These are phyloP conservation scores for Persicaria maculosa DNA, from an alignment of 148 eudicot species.

Conservation along the genomic window DNA sequence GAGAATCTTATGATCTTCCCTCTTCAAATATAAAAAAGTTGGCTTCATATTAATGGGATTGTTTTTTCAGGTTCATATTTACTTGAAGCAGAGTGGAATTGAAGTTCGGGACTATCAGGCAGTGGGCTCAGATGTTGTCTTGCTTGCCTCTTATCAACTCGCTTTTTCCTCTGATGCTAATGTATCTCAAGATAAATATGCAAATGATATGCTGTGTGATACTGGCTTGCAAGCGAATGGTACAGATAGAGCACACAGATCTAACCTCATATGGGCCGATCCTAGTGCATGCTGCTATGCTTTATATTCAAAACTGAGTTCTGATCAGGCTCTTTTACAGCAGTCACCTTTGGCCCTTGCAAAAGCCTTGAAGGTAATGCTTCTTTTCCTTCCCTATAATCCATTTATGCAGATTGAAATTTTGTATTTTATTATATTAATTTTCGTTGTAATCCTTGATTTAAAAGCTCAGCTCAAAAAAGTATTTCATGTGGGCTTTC, in stretches of 20 bases:
- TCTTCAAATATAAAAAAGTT: neutral
- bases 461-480: neutral
- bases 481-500: neutral
- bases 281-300: slow-evolving; percentile 86
- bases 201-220: slow-evolving; percentile 13
- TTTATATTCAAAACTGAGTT: slow-evolving; percentile 63
- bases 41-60: neutral
- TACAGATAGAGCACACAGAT: slow-evolving; percentile 25
- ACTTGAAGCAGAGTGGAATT: slow-evolving; percentile 71
- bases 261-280: slow-evolving; percentile 69
- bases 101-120: slow-evolving; percentile 64
- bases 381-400: neutral
- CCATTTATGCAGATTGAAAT: neutral
- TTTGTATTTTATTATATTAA: neutral
- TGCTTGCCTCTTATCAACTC: slow-evolving; percentile 73
- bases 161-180: slow-evolving; percentile 25
- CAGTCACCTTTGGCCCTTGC: slow-evolving; percentile 88
- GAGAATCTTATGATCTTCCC: neutral
- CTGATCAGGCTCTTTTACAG: slow-evolving; percentile 65
- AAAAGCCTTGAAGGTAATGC: slow-evolving; percentile 82
- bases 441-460: neutral
- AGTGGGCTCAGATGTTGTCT: slow-evolving; percentile 58
- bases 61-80: slow-evolving; percentile 40
- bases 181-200: slow-evolving; percentile 17
- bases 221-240: slow-evolving; percentile 18